A percentile compares a stretch with the other conserved stretches of the same genome.
These are phyloP conservation scores for Penicillium flavigenum DNA, from an alignment of 495 filamentous ascomycete species.

Conservation along the genomic window DNA sequence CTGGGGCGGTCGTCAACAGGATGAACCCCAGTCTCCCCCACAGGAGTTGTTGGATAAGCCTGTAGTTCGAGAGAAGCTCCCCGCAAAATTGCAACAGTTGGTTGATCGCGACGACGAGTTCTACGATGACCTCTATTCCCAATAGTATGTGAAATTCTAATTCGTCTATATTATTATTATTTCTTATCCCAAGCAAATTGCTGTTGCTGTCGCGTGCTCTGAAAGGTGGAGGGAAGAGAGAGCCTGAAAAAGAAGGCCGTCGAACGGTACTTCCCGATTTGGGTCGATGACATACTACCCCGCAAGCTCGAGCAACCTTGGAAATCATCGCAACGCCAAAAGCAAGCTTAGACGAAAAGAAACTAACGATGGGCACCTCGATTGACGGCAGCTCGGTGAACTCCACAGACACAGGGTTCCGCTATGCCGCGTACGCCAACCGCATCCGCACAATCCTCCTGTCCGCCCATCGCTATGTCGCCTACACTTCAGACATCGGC, in stretches of 20 bases:
- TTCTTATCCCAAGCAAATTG: neutral
- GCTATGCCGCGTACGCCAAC: conserved; percentile 90
- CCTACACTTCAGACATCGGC: conserved; percentile 95
- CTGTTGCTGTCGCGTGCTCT: conserved; percentile 8
- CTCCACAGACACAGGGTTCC: conserved; percentile 78
- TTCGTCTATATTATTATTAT: neutral
- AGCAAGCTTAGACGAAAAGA: neutral
- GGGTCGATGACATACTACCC: conserved; percentile 12
- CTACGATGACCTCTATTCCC: conserved; percentile 72
- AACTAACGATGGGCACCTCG: conserved; percentile 23
- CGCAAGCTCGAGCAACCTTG: neutral
- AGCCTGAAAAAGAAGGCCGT: neutral
- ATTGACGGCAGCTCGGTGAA: conserved; percentile 60
- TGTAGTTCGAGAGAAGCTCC: conserved; percentile 60
- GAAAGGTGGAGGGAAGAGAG: neutral
- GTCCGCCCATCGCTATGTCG: conserved; percentile 91
- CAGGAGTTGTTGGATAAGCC: conserved; percentile 47
- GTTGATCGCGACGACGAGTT: conserved; percentile 76
- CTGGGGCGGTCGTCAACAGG: conserved; percentile 34
- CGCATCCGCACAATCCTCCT: conserved; percentile 85
- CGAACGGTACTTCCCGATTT: conserved; percentile 7
- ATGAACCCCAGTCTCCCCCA: conserved; percentile 28
- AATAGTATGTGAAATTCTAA: conserved; percentile 63
- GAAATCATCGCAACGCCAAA: conserved; percentile 9
- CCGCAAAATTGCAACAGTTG: conserved; percentile 66